These are phyloP conservation scores for Schrenkiella parvula DNA, from an alignment of 345 rosid genomes.

Conservation along the genomic window DNA sequence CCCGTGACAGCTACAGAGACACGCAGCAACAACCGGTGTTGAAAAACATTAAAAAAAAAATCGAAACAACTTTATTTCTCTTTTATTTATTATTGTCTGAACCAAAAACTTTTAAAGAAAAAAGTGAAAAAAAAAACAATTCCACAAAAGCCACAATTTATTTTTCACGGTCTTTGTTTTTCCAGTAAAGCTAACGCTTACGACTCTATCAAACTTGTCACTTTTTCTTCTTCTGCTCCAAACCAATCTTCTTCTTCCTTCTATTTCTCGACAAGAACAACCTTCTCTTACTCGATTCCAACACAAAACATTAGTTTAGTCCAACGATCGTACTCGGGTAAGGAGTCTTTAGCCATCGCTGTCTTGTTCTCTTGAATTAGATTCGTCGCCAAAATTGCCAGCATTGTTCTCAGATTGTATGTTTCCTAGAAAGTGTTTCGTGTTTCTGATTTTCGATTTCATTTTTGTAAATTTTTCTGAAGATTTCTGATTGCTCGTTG, in stretches of 20 bases:
- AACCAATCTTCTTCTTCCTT: conserved; percentile 15
- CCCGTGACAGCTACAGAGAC: conserved; percentile 26
- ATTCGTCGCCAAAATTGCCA: neutral
- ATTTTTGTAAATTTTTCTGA: neutral
- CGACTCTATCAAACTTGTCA: conserved; percentile 33
- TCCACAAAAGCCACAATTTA: conserved; percentile 30
- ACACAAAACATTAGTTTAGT: neutral
- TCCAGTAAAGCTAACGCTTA: conserved; percentile 32
- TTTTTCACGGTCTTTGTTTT: conserved; percentile 27
- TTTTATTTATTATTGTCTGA: conserved; percentile 1
- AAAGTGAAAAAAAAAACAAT: neutral
- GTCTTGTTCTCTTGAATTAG: neutral
- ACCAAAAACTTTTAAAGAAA: neutral
- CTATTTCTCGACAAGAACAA: neutral
- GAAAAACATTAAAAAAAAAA: neutral
- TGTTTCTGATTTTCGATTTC: neutral
- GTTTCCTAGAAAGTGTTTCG: neutral
- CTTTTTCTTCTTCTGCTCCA: conserved; percentile 12
- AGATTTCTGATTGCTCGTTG: neutral
- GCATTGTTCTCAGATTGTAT: conserved; percentile 5
- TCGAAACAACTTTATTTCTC: neutral
- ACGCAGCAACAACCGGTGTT: neutral
- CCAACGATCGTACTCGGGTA: conserved; percentile 11
- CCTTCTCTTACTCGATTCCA: neutral
- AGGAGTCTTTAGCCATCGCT: neutral